Evolutionary conservation across 192 early-diverging fungal genomes (phyloP).

Genomic region (Backusella westeae): DNA sequence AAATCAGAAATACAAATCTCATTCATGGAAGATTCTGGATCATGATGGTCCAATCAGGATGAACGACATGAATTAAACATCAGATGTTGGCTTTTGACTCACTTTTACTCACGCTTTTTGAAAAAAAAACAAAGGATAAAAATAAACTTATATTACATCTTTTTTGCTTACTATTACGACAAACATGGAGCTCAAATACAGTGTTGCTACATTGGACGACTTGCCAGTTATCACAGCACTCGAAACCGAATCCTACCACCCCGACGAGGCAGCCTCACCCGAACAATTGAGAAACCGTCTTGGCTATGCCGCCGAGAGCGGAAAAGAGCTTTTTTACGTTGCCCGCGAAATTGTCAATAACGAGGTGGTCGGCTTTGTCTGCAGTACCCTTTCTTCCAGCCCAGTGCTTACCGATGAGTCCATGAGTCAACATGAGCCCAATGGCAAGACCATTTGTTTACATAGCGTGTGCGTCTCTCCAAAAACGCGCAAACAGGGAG

Average conservation of each 20-base stretch:
- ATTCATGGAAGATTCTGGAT: too few relatives aligned
- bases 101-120: neutral
- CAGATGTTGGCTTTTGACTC: neutral
- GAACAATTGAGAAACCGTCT: slow-evolving; percentile 43
- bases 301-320: slow-evolving; percentile 24
- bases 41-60: too few relatives aligned
- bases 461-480: slow-evolving; percentile 64
- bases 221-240: slow-evolving; percentile 8
- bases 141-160: neutral
- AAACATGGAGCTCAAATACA: neutral
- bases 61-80: too few relatives aligned
- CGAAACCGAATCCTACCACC: slow-evolving; percentile 35
- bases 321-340: slow-evolving; percentile 36
- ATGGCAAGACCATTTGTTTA: slow-evolving; percentile 61
- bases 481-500: slow-evolving; percentile 48
- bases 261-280: slow-evolving; percentile 43
- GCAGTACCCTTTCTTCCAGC: slow-evolving; percentile 47
- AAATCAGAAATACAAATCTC: too few relatives aligned
- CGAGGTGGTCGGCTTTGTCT: slow-evolving; percentile 57
- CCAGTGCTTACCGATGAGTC: slow-evolving; percentile 58
- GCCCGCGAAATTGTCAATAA: slow-evolving; percentile 17
- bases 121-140: neutral
- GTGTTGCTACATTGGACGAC: slow-evolving; percentile 9
- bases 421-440: slow-evolving; percentile 60
- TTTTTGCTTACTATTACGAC: neutral